Conservation (phyloP, 2,329 filamentous ascomycete genomes). For the Dissoconium aciculare region DNA sequence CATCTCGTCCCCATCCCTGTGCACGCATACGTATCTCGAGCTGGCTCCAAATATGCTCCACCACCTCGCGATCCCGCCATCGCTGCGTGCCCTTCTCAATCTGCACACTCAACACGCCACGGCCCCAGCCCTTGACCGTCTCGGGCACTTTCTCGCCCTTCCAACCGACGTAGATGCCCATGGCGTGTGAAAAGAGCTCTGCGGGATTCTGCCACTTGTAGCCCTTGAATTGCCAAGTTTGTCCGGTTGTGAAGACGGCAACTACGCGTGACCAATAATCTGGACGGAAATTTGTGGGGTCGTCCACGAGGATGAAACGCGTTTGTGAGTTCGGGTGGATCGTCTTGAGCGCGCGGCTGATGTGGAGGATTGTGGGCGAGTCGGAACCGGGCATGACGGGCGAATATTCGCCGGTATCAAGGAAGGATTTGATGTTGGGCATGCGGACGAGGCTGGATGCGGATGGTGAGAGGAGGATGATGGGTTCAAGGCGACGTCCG, state of each 20-base stretch:
- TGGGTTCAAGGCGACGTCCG: constrained; percentile 53
- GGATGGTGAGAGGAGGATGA: constrained; percentile 91
- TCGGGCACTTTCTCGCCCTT: constrained; percentile 66
- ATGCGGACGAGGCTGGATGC: constrained; percentile 88
- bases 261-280: constrained; percentile 96
- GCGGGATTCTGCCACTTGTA: constrained; percentile 89
- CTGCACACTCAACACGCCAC: constrained; percentile 60
- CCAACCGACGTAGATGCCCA: constrained; percentile 85
- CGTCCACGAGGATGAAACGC: constrained; percentile 91
- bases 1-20: constrained; percentile 68
- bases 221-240: constrained; percentile 95
- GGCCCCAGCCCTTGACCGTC: constrained; percentile 68
- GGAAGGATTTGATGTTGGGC: constrained; percentile 89
- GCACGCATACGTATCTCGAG: constrained; percentile 78
- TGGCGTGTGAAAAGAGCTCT: constrained; percentile 77
- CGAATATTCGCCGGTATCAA: constrained; percentile 68
- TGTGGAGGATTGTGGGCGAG: constrained; percentile 63
- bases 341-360: constrained; percentile 58
- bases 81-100: constrained; percentile 56
- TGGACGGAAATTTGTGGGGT: constrained; percentile 86
- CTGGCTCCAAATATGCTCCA: constrained; percentile 80
- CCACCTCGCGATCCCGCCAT: constrained; percentile 84
- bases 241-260: constrained; percentile 91
- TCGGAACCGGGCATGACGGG: constrained; percentile 51
- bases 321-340: constrained; percentile 58